Percentiles rank a stretch among this genome's conserved stretches.
These are phyloP conservation scores for Ophiobolus disseminans DNA, from an alignment of 2,329 filamentous ascomycete species.

Conservation along the genomic window DNA sequence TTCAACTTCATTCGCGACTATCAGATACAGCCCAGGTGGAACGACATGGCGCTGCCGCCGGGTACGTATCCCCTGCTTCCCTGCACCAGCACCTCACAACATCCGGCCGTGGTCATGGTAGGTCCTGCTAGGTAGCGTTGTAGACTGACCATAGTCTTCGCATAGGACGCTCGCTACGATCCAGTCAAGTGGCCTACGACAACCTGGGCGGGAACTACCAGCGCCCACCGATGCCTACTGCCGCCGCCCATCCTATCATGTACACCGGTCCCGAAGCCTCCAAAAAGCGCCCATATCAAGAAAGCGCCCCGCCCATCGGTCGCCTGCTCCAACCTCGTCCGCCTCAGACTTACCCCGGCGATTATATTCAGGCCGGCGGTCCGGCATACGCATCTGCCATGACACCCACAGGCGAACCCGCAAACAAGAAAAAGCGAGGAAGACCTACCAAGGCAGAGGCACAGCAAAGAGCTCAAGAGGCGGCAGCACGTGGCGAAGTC, in stretches of 20 bases:
- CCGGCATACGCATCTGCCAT: slow-evolving; percentile 39
- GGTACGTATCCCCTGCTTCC: slow-evolving; percentile 50
- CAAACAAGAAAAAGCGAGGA: slow-evolving; percentile 56
- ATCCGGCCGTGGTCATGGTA: too few species aligned
- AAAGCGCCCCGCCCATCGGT: slow-evolving; percentile 43
- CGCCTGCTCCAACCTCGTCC: slow-evolving; percentile 57
- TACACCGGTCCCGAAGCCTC: slow-evolving; percentile 42
- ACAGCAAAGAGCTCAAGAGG: slow-evolving; percentile 53
- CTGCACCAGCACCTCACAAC: too few species aligned
- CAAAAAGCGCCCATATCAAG: slow-evolving; percentile 47
- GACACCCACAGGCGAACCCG: slow-evolving; percentile 42
- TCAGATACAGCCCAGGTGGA: slow-evolving; percentile 57
- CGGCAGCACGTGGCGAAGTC: slow-evolving; percentile 48
- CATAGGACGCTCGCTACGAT: slow-evolving; percentile 47
- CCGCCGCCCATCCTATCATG: slow-evolving; percentile 27
- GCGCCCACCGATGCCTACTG: slow-evolving; percentile 36
- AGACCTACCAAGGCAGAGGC: slow-evolving; percentile 57
- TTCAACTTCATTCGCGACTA: slow-evolving; percentile 54
- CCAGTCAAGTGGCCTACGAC: slow-evolving; percentile 45
- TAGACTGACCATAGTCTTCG: slow-evolving; percentile 16
- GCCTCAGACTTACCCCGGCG: slow-evolving; percentile 42
- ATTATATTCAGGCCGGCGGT: slow-evolving; percentile 34
- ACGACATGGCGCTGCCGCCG: slow-evolving; percentile 57
- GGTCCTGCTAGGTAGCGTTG: not conserved
- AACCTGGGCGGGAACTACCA: slow-evolving; percentile 40